Conservation (phyloP, 2,329 filamentous ascomycete genomes). For the Hypoxylon sp. region DNA sequence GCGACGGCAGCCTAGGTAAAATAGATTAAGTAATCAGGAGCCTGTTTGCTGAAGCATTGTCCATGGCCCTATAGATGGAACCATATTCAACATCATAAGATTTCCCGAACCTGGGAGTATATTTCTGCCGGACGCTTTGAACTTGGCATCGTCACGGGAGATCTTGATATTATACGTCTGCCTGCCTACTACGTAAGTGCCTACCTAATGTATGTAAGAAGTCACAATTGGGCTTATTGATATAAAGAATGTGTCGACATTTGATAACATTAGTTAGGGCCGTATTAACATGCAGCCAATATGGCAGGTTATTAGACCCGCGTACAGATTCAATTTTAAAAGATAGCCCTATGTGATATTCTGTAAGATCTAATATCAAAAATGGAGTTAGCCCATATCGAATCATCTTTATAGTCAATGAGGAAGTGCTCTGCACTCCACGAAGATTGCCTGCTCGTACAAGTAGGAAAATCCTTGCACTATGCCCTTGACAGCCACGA, state of each 20-base stretch:
- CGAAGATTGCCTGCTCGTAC: neutral
- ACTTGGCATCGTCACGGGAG: constrained; percentile 38
- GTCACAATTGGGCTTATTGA: neutral
- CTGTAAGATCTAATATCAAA: neutral
- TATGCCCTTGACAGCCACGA: constrained; percentile 26
- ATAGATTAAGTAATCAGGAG: neutral
- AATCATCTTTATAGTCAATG: constrained; percentile 7
- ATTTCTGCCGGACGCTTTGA: constrained; percentile 31
- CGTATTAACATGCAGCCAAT: neutral
- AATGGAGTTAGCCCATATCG: neutral
- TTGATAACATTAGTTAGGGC: neutral
- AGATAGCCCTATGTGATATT: neutral
- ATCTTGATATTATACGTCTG: constrained; percentile 3
- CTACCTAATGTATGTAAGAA: neutral
- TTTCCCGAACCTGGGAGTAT: constrained; percentile 22
- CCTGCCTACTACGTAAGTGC: no score
- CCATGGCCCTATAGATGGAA: constrained; percentile 28
- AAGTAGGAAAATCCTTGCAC: constrained; percentile 4
- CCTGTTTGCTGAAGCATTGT: constrained; percentile 10
- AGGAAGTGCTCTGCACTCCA: constrained; percentile 8
- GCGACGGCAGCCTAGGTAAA: constrained; percentile 7
- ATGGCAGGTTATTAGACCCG: neutral
- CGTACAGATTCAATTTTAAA: neutral
- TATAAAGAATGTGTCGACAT: neutral
- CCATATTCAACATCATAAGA: constrained; percentile 40